A percentile compares a stretch with the other conserved stretches of the same genome.
Conservation (phyloP, 768 basidiomycete genomes). For the Phanerodontia chrysosporium region DNA sequence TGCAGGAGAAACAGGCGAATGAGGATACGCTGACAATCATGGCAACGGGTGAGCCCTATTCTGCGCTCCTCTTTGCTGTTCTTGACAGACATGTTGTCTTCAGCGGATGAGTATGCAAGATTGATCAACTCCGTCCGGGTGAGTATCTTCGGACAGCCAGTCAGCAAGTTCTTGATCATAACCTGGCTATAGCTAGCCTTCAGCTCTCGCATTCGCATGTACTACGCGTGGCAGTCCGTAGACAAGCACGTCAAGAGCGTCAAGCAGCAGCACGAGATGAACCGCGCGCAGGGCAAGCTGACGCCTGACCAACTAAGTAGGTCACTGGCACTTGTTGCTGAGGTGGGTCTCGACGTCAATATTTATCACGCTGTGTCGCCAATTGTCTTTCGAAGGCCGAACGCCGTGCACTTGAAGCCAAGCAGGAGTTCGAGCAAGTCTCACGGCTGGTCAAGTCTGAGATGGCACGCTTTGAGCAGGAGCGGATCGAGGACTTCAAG, state of each 20-base stretch:
- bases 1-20: slow-evolving; percentile 70
- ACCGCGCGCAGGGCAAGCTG: slow-evolving; percentile 70
- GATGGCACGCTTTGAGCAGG: slow-evolving; percentile 86
- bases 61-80: background rate
- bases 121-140: slow-evolving; percentile 85
- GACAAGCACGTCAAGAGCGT: slow-evolving; percentile 73
- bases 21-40: slow-evolving; percentile 80
- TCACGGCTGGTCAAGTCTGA: slow-evolving; percentile 88
- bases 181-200: slow-evolving; percentile 68
- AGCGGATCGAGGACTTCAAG: slow-evolving; percentile 93
- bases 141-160: slow-evolving; percentile 25
- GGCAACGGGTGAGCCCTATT: slow-evolving; percentile 53
- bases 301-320: slow-evolving; percentile 66
- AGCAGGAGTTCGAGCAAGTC: slow-evolving; percentile 84
- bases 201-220: slow-evolving; percentile 78
- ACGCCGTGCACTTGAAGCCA: slow-evolving; percentile 74
- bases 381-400: slow-evolving; percentile 56
- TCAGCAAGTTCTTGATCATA: background rate
- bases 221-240: slow-evolving; percentile 73
- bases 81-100: background rate
- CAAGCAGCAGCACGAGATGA: slow-evolving; percentile 77
- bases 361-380: background rate
- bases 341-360: slow-evolving; percentile 41
- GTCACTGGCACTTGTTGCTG: slow-evolving; percentile 76
- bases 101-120: slow-evolving; percentile 90